A percentile compares a stretch with the other conserved stretches of the same genome.
Conservation (phyloP, 2,329 filamentous ascomycete species). For the Dactylellina sp. region DNA sequence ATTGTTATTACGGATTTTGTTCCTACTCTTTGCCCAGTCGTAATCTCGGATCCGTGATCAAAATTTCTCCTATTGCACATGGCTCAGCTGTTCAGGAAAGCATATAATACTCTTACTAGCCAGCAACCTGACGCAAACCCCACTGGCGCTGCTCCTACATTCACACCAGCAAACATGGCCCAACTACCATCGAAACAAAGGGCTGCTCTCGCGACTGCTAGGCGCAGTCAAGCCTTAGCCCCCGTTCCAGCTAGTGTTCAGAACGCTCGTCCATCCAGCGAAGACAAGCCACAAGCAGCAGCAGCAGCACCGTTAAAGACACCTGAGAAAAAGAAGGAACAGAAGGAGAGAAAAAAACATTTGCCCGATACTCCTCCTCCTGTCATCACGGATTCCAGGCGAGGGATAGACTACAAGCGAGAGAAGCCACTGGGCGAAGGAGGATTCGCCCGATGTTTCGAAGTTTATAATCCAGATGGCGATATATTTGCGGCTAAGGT, state of each 20-base stretch:
- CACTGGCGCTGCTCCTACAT: slow-evolving; percentile 12
- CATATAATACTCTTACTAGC: slow-evolving; percentile 36
- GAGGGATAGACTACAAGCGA: slow-evolving; percentile 59
- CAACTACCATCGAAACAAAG: slow-evolving; percentile 53
- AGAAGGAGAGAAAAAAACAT: slow-evolving; percentile 60
- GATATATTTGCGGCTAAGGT: slow-evolving; percentile 61
- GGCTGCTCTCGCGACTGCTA: slow-evolving; percentile 55
- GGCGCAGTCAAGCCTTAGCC: slow-evolving; percentile 55
- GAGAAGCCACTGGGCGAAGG: slow-evolving; percentile 60
- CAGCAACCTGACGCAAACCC: slow-evolving; percentile 17
- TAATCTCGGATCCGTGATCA: no score
- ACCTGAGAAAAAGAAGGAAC: slow-evolving; percentile 57
- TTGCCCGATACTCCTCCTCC: slow-evolving; percentile 59
- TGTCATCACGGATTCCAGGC: slow-evolving; percentile 59
- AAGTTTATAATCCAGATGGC: slow-evolving; percentile 61
- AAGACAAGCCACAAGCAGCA: slow-evolving; percentile 43
- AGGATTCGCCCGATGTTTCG: slow-evolving; percentile 60
- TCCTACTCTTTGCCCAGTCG: no score
- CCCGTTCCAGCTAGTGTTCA: slow-evolving; percentile 52
- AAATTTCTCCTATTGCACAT: slow-evolving; percentile 5
- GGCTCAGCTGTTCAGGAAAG: slow-evolving; percentile 41
- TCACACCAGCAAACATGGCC: slow-evolving; percentile 39
- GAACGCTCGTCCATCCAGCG: slow-evolving; percentile 44
- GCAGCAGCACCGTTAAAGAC: slow-evolving; percentile 57
- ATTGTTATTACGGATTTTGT: no score